Base-by-base conservation (phyloP, 78 protist species). In the Dictyostelium capitatum region DNA sequence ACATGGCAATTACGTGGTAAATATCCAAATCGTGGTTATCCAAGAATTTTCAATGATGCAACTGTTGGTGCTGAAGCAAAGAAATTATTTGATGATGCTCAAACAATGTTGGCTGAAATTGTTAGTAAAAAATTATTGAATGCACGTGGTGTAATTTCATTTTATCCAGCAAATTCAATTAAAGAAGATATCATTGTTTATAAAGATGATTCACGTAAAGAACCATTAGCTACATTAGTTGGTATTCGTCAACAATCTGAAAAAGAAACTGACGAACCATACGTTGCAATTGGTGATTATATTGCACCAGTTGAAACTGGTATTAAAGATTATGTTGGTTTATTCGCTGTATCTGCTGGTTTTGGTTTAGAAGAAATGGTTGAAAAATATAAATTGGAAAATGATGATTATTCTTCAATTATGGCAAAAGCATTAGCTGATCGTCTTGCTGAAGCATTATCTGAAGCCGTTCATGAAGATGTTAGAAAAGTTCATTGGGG, bases 21-120 rank as follows among this genome's bases (percentile, higher is more conserved):
- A 75, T 98, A 97, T 90, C 99, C 99, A 28, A 99, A 97, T 90
- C 94, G 99, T 28, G 96, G 97, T 64, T 99, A 99, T 90, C 99
- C 99, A 59, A 96, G 97, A 90, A 95, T 98, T 70, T 99, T 98
- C 95, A 89, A 99, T 78, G 99, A 98, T 72, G 95, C 54, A 59
- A 43, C 91, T 6, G 99, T 97, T 3, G 99, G 99, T 57, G 85
- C 8, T 11, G 99, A 97, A 75, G 99, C 99, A 23, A 80, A 96
- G 92, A 81, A 90, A 67, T 79, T 98, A 32, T 97, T 97, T 89
- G 97, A 96, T 41, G 99, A 97, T 32, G 99, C 99, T 20, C 97
- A 95, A 95, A 73, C 56, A 11, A 79, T 95, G 95, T 81, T 99
- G 41, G 79, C 92, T 48, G 37, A 74, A 19, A 91, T 97, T 43